These are phyloP conservation scores for Cercis canadensis DNA, from an alignment of 306 rosid species.

Conservation along the genomic window DNA sequence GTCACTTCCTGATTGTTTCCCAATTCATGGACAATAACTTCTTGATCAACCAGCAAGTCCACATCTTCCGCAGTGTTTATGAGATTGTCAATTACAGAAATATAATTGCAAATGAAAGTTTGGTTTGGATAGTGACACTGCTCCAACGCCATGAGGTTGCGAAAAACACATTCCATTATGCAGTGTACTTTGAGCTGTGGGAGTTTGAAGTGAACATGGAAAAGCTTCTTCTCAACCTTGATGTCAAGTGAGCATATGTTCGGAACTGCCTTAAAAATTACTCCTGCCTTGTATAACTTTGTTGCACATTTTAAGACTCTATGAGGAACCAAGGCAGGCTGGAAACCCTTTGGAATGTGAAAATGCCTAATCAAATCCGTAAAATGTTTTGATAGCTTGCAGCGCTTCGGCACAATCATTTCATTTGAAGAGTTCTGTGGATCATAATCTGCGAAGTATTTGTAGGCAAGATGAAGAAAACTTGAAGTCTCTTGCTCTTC, in stretches of 20 bases:
- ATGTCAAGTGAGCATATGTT: not conserved
- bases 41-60: constrained; percentile 31
- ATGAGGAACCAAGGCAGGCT: not conserved
- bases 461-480: not conserved
- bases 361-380: constrained; percentile 42
- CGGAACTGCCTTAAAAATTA: not conserved
- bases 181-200: not conserved
- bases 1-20: constrained; percentile 42
- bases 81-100: constrained; percentile 26
- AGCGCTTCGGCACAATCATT: fast-evolving
- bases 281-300: constrained; percentile 28
- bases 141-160: constrained; percentile 48
- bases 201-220: constrained; percentile 1
- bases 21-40: constrained; percentile 14
- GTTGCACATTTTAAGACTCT: constrained; percentile 17
- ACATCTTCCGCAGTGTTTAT: constrained; percentile 41
- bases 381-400: constrained; percentile 9
- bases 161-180: constrained; percentile 22
- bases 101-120: constrained; percentile 36
- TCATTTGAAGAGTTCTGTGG: too few relatives aligned
- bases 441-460: not conserved
- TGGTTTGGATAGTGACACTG: constrained; percentile 35
- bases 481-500: not conserved
- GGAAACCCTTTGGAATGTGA: not conserved
- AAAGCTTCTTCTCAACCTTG: not conserved